Conservation (phyloP, 139 green algal species). For the Mychonastes homosphaera region DNA sequence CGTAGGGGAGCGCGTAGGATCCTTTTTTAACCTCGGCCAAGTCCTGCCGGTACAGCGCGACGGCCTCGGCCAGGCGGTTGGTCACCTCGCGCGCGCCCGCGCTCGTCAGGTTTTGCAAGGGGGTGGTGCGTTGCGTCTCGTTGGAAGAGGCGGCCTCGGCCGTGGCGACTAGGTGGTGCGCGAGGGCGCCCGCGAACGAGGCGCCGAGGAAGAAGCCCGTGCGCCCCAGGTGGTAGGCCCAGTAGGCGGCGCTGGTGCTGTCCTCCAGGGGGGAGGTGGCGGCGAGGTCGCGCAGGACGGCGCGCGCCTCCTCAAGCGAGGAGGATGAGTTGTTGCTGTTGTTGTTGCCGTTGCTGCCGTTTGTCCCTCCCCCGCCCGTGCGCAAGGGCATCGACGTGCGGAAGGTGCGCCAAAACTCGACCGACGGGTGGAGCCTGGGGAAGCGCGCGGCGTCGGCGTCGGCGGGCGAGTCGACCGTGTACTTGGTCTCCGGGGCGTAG, state of each 20-base stretch:
- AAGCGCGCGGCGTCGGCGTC: conserved; percentile 16
- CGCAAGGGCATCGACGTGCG: neutral
- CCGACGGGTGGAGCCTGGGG: conserved; percentile 22
- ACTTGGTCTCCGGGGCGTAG: conserved; percentile 7
- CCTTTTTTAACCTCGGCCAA: no score
- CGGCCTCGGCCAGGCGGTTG: conserved; percentile 19
- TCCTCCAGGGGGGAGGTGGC: conserved; percentile 18
- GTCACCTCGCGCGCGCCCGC: conserved; percentile 12
- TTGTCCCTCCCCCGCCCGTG: neutral
- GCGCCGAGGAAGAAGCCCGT: conserved; percentile 49
- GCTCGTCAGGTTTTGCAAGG: conserved; percentile 15
- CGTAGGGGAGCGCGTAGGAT: conserved; percentile 74
- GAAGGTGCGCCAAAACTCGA: conserved; percentile 22
- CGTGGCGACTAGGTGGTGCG: conserved; percentile 19
- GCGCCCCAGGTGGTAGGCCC: conserved; percentile 59
- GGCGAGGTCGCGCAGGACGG: conserved; percentile 3
- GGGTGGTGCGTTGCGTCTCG: no score
- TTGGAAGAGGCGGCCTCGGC: no score
- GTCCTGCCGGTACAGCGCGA: conserved; percentile 23
- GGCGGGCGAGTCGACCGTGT: conserved; percentile 5
- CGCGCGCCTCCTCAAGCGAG: no score
- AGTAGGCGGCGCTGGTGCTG: conserved; percentile 42
- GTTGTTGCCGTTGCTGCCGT: no score
- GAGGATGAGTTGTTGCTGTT: no score
- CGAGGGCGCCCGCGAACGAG: conserved; percentile 1